Evolutionary conservation across 1,284 basidiomycete genomes (phyloP).

Genomic region (Papiliotrema nemorosa): DNA sequence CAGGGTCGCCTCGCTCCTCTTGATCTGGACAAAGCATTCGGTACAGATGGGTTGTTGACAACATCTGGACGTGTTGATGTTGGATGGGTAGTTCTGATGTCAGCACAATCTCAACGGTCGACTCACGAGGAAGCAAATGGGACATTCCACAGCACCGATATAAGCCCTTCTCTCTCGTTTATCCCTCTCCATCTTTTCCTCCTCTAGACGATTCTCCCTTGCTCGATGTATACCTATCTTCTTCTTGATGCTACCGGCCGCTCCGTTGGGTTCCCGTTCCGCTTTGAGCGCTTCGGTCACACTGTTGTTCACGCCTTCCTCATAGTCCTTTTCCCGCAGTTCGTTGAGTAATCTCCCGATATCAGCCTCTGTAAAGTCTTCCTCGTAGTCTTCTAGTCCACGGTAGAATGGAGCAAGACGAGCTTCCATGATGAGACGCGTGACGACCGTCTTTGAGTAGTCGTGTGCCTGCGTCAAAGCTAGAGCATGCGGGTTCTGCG

Average conservation of each 20-base stretch:
- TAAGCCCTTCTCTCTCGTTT: slow-evolving; percentile 69
- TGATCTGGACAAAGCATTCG: slow-evolving; percentile 99
- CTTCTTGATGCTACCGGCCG: slow-evolving; percentile 23
- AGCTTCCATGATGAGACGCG: slow-evolving; percentile 79
- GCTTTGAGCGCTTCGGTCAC: slow-evolving; percentile 33
- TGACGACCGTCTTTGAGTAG: slow-evolving; percentile 84
- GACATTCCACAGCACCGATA: slow-evolving; percentile 85
- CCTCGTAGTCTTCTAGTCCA: slow-evolving; percentile 88
- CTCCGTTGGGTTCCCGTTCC: slow-evolving; percentile 24
- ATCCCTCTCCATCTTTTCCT: slow-evolving; percentile 55
- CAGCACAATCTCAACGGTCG: neutral
- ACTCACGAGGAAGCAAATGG: slow-evolving; percentile 88
- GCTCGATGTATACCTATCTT: slow-evolving; percentile 26
- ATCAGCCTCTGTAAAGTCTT: slow-evolving; percentile 77
- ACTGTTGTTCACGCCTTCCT: slow-evolving; percentile 35
- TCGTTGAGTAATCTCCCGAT: slow-evolving; percentile 55
- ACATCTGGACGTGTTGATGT: slow-evolving; percentile 94
- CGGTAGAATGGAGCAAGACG: slow-evolving; percentile 93
- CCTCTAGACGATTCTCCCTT: slow-evolving; percentile 1
- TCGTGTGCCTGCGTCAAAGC: slow-evolving; percentile 59
- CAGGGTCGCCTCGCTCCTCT: slow-evolving; percentile 86
- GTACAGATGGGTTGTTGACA: slow-evolving; percentile 98
- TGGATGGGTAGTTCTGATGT: slow-evolving; percentile 70
- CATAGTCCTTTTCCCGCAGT: slow-evolving; percentile 34
- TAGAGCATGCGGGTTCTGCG: slow-evolving; percentile 86